Conservation (phyloP, 345 rosid species). For the Eutrema heterophyllum region DNA sequence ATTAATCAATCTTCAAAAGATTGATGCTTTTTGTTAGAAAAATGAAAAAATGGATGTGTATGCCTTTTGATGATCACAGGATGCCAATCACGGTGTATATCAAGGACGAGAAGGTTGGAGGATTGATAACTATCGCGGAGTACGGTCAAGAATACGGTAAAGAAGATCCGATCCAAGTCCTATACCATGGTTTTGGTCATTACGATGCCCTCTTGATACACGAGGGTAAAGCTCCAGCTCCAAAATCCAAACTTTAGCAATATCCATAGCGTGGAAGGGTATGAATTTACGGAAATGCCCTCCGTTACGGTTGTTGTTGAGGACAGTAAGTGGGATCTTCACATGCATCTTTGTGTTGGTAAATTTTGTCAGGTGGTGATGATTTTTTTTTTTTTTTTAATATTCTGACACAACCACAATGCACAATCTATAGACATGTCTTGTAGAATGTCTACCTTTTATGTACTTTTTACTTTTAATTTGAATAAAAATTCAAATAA, state of each 20-base stretch:
- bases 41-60: neutral
- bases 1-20: neutral
- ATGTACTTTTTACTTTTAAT: neutral
- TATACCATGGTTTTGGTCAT: constrained; percentile 91
- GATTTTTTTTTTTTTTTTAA: neutral
- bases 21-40: neutral
- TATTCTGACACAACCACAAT: constrained; percentile 1
- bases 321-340: constrained; percentile 16
- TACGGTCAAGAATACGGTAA: constrained; percentile 87
- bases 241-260: constrained; percentile 28
- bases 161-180: constrained; percentile 68
- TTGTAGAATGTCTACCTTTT: neutral
- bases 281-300: neutral
- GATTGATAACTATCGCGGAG: constrained; percentile 75
- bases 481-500: constrained; percentile 17
- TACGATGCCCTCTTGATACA: constrained; percentile 68
- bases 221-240: neutral
- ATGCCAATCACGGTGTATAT: constrained; percentile 89
- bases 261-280: neutral
- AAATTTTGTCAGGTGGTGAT: constrained; percentile 18
- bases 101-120: constrained; percentile 64
- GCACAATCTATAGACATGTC: neutral
- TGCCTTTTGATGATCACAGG: constrained; percentile 37
- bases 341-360: constrained; percentile 22
- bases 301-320: neutral